Base-by-base conservation (phyloP, 805 yeast genomes). In the Teunomyces tritomae region DNA sequence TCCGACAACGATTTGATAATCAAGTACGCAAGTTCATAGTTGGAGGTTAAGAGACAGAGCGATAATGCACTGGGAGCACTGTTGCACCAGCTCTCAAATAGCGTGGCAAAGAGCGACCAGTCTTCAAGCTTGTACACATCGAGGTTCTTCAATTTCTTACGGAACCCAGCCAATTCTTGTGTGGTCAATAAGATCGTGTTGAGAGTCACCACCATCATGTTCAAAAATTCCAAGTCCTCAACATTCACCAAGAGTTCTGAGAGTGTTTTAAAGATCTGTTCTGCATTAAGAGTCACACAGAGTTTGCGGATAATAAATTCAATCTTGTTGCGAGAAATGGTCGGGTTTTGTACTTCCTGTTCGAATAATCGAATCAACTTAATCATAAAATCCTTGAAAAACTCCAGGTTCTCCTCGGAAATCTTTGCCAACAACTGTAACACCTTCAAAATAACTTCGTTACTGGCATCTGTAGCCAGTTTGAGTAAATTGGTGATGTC, bases 1-100 rank as follows among this genome's bases (percentile, higher is more conserved):
- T 89, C 88, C 1, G 89, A 91, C 54, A 91, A 74, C n/a, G 79
- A 80, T 56, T 87, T 85, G 30, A 94, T 78, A 1, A 92, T 86
- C n/a, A 83, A 73, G 61, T 83, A 92, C 0, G 96, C 94, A 50
- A 91, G 75, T 59, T 89, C 94, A 63, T 94, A 92, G 47, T 89
- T 87, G 47, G 91, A 91, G 0, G 97, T 87, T 10, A 92, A 71
- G 33, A 94, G 71, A 57, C 97, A 90, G 16, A 94, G 74, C 1
- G 96, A 84, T 36, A 94, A 70, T 0, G 91, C 87, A 4, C 97
- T 91, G 1, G 95, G 90, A 0, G 96, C 84, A 61, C 89, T 92
- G 51, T 85, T 85, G 54, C 96, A 84, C 99, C 99, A 94, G 49
- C 95, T 83, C 58, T 82, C 83, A 68, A 92, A 94, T 47, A 94